Evolutionary conservation across 1,139 yeast species (phyloP), one percentile per base, ranked within the genome.

Genomic region (Candida glucosophila): DNA sequence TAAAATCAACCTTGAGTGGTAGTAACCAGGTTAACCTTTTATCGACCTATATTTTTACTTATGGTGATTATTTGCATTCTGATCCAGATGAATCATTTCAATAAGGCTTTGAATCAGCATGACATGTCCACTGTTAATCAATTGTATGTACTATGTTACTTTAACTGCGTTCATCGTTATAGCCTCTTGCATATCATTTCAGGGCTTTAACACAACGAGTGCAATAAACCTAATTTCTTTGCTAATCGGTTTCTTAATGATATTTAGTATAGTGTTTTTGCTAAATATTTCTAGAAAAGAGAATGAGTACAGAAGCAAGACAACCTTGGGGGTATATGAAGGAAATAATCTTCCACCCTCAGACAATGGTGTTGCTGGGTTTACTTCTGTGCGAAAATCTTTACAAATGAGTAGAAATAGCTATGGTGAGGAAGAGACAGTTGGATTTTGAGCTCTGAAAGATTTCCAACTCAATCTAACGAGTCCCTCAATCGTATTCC

Each of bases 71-170:
- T 79, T 22, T 85, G 95, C 55, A 85, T 86, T 37, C 45, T 82
- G 40, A 82, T 94, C 3, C 96, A 85, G 53, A 83, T 85, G 95
- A 85, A 83, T 57, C 86, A 81, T 50, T 83, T 85, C 64, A 85
- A 85, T 64, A 85, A 83, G 58, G 95, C 95, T 0, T 66, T 85
- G 44, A 95, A 88, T 43, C 95, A 82, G 51, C 86, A 83, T 44
- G 95, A 85, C 48, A 85, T 95, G 3, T 82, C 94, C 2, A 81
- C 85, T 37, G 95, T 85, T 30, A 85, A 86, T 51, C 95, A 95
- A 17, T 62, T 85, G 34, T n/a, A n/a, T n/a, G n/a, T 85, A 85
- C 56, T 85, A 86, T 46, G 96, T 85, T 29, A 78, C 95, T 0
- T 86, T 85, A 55, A 85, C 96, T 21, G 83, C 95, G 1, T 83